Base-by-base conservation (phyloP, 768 basidiomycete genomes). In the Amanita jacksonii region DNA sequence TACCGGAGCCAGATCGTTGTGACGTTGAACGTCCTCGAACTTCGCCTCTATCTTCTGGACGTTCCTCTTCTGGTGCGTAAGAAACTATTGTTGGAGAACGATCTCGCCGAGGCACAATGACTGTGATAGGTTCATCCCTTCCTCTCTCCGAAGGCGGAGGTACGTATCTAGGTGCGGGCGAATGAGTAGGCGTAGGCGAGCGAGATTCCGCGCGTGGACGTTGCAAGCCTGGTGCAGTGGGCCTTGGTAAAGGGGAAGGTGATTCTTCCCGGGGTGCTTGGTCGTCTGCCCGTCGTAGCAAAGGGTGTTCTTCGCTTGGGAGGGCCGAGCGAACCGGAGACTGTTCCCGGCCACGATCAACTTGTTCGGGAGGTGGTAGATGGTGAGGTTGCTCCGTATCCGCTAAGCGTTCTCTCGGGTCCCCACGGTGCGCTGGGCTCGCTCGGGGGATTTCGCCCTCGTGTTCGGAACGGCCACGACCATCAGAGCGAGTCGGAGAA, bases 51-150 rank as follows among this genome's bases (percentile, higher is more conserved):
- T 41, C 38, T n/a, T 32, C 31, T 18, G 44, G 36, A 13, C 31
- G 27, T 38, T 45, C 44, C 6, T 18, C 18, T 31, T 43, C 43
- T n/a, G 36, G 44, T 12, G 3, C 44, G 24, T 38, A 38, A 4
- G 44, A 45, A 9, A 45, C 28, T 20, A 45, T 38, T 12, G 44
- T 45, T 8, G 44, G 44, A 19, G 44, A 45, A 7, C 44, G 32
- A 37, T 45, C 44, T 28, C 45, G 53, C 49, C 48, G 48, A 40
- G 49, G 53, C 8, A 45, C 42, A 45, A 49, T 53, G 20, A 44
- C 24, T 34, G 24, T 41, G 16, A 36, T 44, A 15, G 38, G 16
- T 16, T 45, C 44, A 38, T 30, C 36, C 19, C 34, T 35, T 15
- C 44, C 44, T 38, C 44, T 37, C n/a, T 45, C 36, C 10, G 23